Percentiles rank a stretch among this genome's conserved stretches.
phyloP scores from a whole-genome alignment of 768 basidiomycete genomes.

The Mycena polygramma region DNA sequence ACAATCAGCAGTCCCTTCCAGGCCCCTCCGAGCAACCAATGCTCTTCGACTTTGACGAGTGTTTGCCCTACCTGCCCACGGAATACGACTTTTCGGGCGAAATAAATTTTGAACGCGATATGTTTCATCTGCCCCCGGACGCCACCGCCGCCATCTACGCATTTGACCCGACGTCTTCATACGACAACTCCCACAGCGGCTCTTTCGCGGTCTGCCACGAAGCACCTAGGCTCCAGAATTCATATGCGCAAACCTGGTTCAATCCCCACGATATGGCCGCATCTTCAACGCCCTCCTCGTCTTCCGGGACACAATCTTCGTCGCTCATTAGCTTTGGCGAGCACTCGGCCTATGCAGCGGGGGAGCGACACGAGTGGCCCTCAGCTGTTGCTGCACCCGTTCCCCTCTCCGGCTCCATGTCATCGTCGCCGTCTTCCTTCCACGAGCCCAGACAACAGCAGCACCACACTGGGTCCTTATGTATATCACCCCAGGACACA shows the following conservation, averaged over 20 bases:
- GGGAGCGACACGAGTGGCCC: constrained; percentile 57
- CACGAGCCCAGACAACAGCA: constrained; percentile 53
- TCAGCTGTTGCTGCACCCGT: constrained; percentile 71
- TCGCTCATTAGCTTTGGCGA: constrained; percentile 65
- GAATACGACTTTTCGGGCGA: constrained; percentile 17
- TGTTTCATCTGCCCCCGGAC: constrained; percentile 4
- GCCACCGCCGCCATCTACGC: constrained; percentile 10
- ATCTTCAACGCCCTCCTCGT: constrained; percentile 37
- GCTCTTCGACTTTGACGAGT: constrained; percentile 70
- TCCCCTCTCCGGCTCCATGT: constrained; percentile 71
- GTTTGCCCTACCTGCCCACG: constrained; percentile 11
- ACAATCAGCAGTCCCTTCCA: constrained; percentile 30
- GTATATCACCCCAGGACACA: constrained; percentile 71
- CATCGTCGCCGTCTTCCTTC: constrained; percentile 67
- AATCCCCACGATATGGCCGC: constrained; percentile 12
- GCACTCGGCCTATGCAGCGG: constrained; percentile 61
- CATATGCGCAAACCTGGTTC: constrained; percentile 32
- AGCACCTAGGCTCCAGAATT: constrained; percentile 16
- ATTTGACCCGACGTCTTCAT: constrained; percentile 27
- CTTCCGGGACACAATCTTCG: constrained; percentile 58
- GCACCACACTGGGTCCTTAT: constrained; percentile 56
- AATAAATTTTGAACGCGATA: constrained; percentile 51
- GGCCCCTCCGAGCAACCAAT: constrained; percentile 36
- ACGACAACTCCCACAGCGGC: constrained; percentile 49
- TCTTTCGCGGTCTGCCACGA: constrained; percentile 28